Conservation (phyloP, 768 basidiomycete genomes). For the Clathrus columnatus region DNA sequence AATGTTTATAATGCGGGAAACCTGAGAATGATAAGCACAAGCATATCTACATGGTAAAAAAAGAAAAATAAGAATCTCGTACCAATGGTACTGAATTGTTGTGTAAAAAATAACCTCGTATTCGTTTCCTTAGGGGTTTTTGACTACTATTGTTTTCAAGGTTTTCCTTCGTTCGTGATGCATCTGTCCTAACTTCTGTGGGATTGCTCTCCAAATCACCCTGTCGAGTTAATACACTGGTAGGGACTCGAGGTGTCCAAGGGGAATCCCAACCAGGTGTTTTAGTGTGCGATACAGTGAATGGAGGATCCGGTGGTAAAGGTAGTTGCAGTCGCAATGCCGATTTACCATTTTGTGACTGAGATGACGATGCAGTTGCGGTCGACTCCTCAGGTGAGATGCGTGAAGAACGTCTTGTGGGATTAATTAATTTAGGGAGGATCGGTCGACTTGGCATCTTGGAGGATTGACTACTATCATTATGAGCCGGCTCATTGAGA, state of each 20-base stretch:
- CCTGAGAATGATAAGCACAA: slow-evolving; percentile 31
- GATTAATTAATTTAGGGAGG: slow-evolving; percentile 13
- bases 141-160: slow-evolving; percentile 3
- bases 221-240: not conserved
- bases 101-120: slow-evolving; percentile 60
- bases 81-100: slow-evolving; percentile 78
- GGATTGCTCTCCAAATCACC: not conserved
- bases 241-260: slow-evolving; percentile 40
- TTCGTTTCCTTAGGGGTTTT: slow-evolving; percentile 18
- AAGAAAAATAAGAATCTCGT: slow-evolving; percentile 17
- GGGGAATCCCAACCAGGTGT: slow-evolving; percentile 65
- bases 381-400: not conserved
- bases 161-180: not conserved
- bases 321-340: slow-evolving; percentile 20
- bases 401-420: slow-evolving; percentile 5
- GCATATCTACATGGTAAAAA: not conserved
- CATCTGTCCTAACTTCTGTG: too few species aligned
- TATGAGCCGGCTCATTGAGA: not conserved
- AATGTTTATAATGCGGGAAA: slow-evolving; percentile 81
- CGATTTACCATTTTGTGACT: slow-evolving; percentile 7
- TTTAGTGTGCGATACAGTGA: slow-evolving; percentile 44
- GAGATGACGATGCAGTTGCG: slow-evolving; percentile 15
- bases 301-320: slow-evolving; percentile 25
- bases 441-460: not conserved
- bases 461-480: slow-evolving; percentile 24